Base-by-base conservation (phyloP, 176 grass and related monocot species). In the Guadua angustifolia region DNA sequence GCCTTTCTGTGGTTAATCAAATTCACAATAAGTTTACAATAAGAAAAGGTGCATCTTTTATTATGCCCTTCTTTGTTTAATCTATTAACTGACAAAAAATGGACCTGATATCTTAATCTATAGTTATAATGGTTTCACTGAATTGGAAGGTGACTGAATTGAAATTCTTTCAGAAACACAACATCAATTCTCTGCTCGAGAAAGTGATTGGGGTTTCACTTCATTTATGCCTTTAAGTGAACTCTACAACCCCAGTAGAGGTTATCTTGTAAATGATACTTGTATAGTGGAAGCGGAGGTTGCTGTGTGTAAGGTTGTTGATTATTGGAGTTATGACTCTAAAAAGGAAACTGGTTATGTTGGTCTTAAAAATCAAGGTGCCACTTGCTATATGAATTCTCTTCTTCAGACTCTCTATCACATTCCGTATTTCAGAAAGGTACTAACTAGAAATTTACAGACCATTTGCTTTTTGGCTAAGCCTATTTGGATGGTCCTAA, bases 291-390 rank as follows among this genome's bases (percentile, higher is more conserved):
- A 99, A 81, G 97, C 97, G 13, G 97, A 99, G 87, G 93, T 96
- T 89, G 91, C 83, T 15, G 97, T 96, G 9, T 92, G 93, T 92
- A 94, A 85, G 75, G 78, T 96, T 79, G 91, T 92, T 83, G 97
- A 99, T 74, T 99, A 99, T 73, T 95, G 93, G 93, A 96, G 89
- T 83, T 94, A 99, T 77, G 97, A 96, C 81, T 99, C 97, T 38
- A 99, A 99, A 88, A 96, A 99, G 79, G 93, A 99, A 89, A 99
- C 97, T 26, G 93, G 97, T 65, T 99, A 52, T 86, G 93, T 99
- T 89, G 97, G 97, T 87, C 97, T 99, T n/a, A 99, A 99, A 85
- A 99, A 99, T 88, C 93, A 99, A 87, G 97, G 97, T 61, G 97
- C 97, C 70, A 99, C 97, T 59, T 99, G 97, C 77, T 99, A 99